Evolutionary conservation across 208 protist species (phyloP), one percentile per base, ranked within the genome.

Genomic region (Blechomonas ayalai): DNA sequence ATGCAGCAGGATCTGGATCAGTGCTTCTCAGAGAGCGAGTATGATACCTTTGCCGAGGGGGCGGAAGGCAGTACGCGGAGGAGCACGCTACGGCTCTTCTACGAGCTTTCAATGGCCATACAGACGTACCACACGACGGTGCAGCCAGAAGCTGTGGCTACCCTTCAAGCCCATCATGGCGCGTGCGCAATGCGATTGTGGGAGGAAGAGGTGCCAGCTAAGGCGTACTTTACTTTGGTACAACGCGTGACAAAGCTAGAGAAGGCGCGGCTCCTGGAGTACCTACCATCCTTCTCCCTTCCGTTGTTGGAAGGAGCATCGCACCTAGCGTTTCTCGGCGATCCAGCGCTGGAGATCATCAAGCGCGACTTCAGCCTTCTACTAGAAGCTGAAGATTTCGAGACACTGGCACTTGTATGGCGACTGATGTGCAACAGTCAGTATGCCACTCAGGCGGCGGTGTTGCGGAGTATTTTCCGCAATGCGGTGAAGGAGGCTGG

Each of bases 111-210:
- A 44, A 38, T 59, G 7, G 69, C 61, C 22, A 45, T 71, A 10
- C 55, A 82, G 53, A 35, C 63, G 27, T 90, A 85, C 60, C 54
- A 59, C 29, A 22, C 62, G 10, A 59, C 43, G 4, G 51, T 82
- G 32, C 66, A 90, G 45, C 75, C 71, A 4, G 43, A 59, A 24
- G 53, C 77, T 19, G 45, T 85, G 13, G 10, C 23, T 4, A 32
- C 62, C 1, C 55, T 71, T 13, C 41, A 41, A 13, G 24, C 26
- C 15, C 72, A 75, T 50, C 85, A 78, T 41, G 50, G 32, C 16
- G 34, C 4, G 3, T 46, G 46, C 16, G 71, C 60, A 13, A 49
- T 38, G 22, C 27, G 43, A 9, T 50, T 80, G 62, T 72, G 50
- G 58, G 32, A 33, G 0, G 47, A 59, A 16, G 55, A 61, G 25